phyloP scores from a whole-genome alignment of 1,284 basidiomycete genomes.

The Irpex sp. region DNA sequence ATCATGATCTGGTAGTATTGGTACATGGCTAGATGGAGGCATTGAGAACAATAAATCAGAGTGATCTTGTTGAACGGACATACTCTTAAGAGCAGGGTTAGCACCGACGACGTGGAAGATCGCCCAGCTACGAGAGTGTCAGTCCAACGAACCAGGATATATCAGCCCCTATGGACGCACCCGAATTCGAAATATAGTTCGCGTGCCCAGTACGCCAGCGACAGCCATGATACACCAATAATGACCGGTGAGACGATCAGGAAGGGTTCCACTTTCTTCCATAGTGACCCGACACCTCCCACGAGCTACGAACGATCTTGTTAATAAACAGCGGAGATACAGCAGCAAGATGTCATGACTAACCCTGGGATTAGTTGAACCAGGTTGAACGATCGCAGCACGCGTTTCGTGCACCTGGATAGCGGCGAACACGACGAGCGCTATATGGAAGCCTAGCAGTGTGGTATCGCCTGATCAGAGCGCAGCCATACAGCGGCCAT shows the following conservation, averaged over 20 bases:
- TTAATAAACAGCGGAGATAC: conserved; percentile 8
- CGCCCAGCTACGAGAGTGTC: conserved; percentile 56
- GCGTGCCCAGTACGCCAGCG: conserved; percentile 35
- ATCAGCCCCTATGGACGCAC: conserved; percentile 23
- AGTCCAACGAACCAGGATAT: not conserved
- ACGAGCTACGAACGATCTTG: conserved; percentile 25
- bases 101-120: conserved; percentile 84
- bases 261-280: conserved; percentile 42
- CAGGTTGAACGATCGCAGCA: conserved; percentile 45
- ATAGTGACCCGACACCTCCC: conserved; percentile 31
- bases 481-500: not conserved
- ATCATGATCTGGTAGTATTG: conserved; percentile 83
- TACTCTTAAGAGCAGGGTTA: conserved; percentile 76
- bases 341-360: conserved; percentile 10
- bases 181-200: conserved; percentile 44
- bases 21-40: conserved; percentile 78
- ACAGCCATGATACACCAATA: conserved; percentile 34
- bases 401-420: conserved; percentile 73
- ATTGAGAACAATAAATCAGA: not conserved
- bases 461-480: not conserved
- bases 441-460: conserved; percentile 63
- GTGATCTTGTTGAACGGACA: conserved; percentile 20
- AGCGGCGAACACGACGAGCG: conserved; percentile 66
- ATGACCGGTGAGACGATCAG: conserved; percentile 38
- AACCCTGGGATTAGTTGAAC: conserved; percentile 14